Evolutionary conservation across 78 protist genomes (phyloP), one percentile per base, ranked within the genome.

Genomic region (Dictyostelium citrinum): DNA sequence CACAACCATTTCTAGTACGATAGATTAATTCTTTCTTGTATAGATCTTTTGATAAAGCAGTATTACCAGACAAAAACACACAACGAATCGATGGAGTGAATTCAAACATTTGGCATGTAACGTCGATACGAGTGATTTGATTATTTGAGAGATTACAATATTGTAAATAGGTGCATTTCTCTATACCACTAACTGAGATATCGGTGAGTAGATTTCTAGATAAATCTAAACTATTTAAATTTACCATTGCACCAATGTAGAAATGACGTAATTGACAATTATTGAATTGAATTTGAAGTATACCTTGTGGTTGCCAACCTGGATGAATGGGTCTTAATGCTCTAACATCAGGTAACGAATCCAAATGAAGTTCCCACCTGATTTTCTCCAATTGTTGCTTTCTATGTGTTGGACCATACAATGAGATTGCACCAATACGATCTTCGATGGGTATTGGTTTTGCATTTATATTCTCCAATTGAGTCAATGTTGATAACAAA

Each of bases 221-320:
- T 1, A 88, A 31, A 78, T 88, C 93, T 31, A 88, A 64, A 45
- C 35, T 35, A 17, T 46, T 37, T 16, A 88, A 27, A 35, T 76
- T 78, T 2, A 60, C 41, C 9, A 88, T 5, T 22, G 80, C 29
- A 11, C 93, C 84, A 78, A 88, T 83, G 64, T 88, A 78, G 29
- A 88, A 88, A 58, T 33, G 81, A 16, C 61, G 35, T 46, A 88
- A 49, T 74, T 46, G 71, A 16, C 71, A 67, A 29, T 49, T 49
- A 3, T 37, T 58, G 1, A 88, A 37, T 8, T 35, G 31, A 29
- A 88, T 68, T 1, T 88, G 84, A 9, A 24, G 14, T 10, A 88
- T 78, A 29, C 24, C 75, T 72, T 61, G 74, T 45, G 93, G 93
- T 68, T 29, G 49, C 93, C 93, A 88, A n/a, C 93, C 93, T 29